Conservation (phyloP, 73 alveolate species). For the Paramecium octaurelia region DNA sequence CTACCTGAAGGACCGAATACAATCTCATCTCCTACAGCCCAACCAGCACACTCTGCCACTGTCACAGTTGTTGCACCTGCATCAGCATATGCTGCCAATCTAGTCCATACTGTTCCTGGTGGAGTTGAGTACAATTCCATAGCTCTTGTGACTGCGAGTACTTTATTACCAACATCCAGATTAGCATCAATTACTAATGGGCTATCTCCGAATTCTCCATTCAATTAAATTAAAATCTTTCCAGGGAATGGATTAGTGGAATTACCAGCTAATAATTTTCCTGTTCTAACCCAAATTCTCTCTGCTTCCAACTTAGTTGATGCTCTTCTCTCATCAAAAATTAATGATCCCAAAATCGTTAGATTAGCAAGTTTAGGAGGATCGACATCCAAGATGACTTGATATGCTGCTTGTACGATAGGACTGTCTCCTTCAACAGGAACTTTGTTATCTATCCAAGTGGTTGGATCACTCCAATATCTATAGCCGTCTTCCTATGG, state of each 20-base stretch:
- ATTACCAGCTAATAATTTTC: constrained; percentile 13
- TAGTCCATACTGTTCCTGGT: constrained; percentile 17
- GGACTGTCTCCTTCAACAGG: constrained; percentile 32
- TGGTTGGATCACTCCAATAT: neutral
- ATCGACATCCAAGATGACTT: neutral
- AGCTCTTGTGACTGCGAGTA: neutral
- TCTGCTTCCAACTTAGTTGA: neutral
- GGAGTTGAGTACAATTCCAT: neutral
- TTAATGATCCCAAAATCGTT: neutral
- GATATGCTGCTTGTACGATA: neutral
- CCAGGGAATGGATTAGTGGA: neutral
- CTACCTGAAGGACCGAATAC: constrained; percentile 48
- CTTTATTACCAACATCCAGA: neutral
- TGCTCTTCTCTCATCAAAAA: neutral
- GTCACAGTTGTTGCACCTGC: neutral
- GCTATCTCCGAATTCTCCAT: neutral
- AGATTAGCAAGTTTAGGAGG: constrained; percentile 16
- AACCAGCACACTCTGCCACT: neutral
- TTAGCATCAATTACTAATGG: neutral
- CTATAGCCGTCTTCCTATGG: neutral
- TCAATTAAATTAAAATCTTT: neutral
- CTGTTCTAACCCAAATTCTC: neutral
- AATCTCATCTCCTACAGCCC: constrained; percentile 14
- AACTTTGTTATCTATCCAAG: neutral
- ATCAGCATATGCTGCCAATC: neutral